Evolutionary conservation across 371 early-diverging fungal genomes (phyloP), one percentile per base, ranked within the genome.

Genomic region (Mortierella sp.): DNA sequence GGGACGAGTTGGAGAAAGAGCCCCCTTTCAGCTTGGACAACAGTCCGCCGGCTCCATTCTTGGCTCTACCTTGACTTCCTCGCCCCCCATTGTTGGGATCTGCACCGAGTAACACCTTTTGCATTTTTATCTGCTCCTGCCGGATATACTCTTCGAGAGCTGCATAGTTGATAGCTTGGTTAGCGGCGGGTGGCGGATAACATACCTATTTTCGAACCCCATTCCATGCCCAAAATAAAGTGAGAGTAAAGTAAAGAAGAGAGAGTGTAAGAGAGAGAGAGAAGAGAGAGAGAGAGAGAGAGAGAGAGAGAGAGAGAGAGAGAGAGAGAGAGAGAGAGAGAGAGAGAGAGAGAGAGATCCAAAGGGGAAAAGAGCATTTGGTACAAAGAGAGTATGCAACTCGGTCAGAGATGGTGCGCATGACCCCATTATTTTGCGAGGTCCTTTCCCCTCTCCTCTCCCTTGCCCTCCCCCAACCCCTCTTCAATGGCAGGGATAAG

Each of bases 101-200:
- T 29, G 64, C 19, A 12, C 19, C 51, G 19, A 25, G 12, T 57
- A 59, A 60, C 68, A 76, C 21, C 52, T 55, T 76, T 47, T 77
- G 77, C 0, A 64, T 68, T 28, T 68, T 72, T 60, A 65, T 56
- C 63, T 77, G 77, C 57, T 77, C 77, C 45, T 68, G 69, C 9
- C 66, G 68, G 58, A 77, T 77, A 53, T 77, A 77, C 25, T 77
- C 72, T 29, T 77, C 77, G 15, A 77, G 58, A n/a, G 77, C 58
- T 46, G 29, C 37, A 55, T 77, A 77, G 51, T 77, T 66, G 25
- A 77, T 72, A 4, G 72, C 72, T 30, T 65, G 51, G 26, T 72
- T 56, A 0, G 62, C 30, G 18, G 77, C 60, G 19, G 68, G 77
- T 7, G 72, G 37, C 7, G 77, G 77, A 30, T 72, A 77, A 46